Evolutionary conservation across 192 early-diverging fungal genomes (phyloP), one percentile per base, ranked within the genome.

Genomic region (Diversispora eburnea): DNA sequence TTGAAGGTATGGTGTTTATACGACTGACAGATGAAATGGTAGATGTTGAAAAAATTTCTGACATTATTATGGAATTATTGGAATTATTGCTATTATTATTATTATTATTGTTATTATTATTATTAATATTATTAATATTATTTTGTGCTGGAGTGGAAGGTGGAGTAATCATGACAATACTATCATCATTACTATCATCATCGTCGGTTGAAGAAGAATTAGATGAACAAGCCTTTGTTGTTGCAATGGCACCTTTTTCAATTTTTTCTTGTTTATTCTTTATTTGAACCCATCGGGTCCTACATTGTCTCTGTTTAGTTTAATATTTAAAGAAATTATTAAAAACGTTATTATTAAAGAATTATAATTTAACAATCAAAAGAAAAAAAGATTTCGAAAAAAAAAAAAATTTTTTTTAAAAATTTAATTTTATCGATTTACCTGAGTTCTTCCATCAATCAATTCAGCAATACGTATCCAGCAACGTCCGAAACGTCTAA

Each of bases 391-490:
- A 54, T 22, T 48, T 41, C 12, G 0, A n/a, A 17, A 60, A 41
- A 46, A 17, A 60, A 81, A 3, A 78, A 75, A 75, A 83, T 85
- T 47, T 82, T 76, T 63, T 80, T 54, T 46, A 46, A 9, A 41
- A 41, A 13, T 49, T 67, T 2, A 7, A 75, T 46, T 3, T 41
- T 66, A 55, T 67, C 10, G 19, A 49, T 46, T 54, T 76, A 82
- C 81, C 78, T 88, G 86, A 2, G 86, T 88, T 51, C 86, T 72
- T 15, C 86, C 86, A 33, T 73, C 75, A 22, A 88, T 88, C 9
- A 74, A 73, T 60, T 88, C 86, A 3, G 86, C 84, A 56, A 88
- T 88, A 43, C 84, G 79, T 6, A 88, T 88, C 86, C 86, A 88
- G 49, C 84, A 86, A 42, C 79, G 73, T 19, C 79, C 76, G 58